Evolutionary conservation across 1,284 basidiomycete genomes (phyloP).

Genomic region (Inonotus hispidus): DNA sequence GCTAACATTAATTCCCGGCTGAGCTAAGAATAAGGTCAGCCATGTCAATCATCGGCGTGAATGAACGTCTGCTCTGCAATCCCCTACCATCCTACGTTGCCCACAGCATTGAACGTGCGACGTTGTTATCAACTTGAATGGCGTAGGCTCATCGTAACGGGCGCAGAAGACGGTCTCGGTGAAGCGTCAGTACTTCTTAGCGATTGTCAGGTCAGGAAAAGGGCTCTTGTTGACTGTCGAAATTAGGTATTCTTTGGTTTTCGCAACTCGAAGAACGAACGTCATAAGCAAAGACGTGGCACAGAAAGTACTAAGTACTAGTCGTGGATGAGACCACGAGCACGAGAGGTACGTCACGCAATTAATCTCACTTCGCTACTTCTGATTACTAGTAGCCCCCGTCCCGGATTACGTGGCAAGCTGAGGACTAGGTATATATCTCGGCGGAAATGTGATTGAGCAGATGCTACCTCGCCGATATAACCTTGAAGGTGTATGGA

Average conservation of each 20-base stretch:
- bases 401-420: no score
- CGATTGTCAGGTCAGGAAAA: background rate
- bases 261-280: conserved; percentile 87
- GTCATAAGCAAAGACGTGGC: conserved; percentile 87
- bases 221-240: background rate
- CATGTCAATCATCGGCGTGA: background rate
- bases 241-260: conserved; percentile 86
- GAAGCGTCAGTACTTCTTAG: conserved; percentile 60
- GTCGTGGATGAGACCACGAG: conserved; percentile 90
- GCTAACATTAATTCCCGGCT: no score
- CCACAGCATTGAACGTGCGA: background rate
- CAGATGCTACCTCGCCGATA: no score
- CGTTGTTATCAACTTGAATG: conserved; percentile 71
- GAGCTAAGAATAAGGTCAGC: no score
- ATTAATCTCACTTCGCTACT: no score
- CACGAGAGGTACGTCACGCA: conserved; percentile 62
- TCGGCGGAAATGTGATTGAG: no score
- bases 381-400: no score
- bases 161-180: conserved; percentile 93
- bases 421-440: no score
- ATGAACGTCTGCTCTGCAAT: background rate
- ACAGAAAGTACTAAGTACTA: no score
- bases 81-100: background rate
- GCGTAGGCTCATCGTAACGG: conserved; percentile 92
- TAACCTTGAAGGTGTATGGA: no score